These are phyloP conservation scores for Wickerhamomyces sydowiorum DNA, from an alignment of 805 yeast genomes.

Conservation along the genomic window DNA sequence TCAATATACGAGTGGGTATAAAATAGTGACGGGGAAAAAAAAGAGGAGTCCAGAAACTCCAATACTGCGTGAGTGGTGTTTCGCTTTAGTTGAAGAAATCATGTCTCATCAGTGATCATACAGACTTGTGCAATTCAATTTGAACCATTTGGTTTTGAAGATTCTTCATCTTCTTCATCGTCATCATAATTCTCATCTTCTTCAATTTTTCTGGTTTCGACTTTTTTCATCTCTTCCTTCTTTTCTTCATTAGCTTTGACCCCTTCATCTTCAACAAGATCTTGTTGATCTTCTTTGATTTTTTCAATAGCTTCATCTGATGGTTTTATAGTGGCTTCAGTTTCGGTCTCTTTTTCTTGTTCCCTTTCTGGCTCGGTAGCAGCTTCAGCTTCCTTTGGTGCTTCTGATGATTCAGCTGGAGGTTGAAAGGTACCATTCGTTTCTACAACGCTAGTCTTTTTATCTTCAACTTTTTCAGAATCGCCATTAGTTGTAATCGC, in stretches of 20 bases:
- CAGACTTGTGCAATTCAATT: too few relatives aligned
- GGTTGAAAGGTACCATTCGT: slow-evolving; percentile 3
- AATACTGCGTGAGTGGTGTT: too few relatives aligned
- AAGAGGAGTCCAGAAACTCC: too few relatives aligned
- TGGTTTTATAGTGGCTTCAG: slow-evolving; percentile 18
- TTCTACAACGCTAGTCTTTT: too few relatives aligned
- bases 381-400: slow-evolving; percentile 1
- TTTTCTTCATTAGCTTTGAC: slow-evolving; percentile 6
- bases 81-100: too few relatives aligned
- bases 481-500: too few relatives aligned
- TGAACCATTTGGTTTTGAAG: background rate
- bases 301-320: slow-evolving; percentile 20
- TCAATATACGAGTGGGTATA: too few relatives aligned
- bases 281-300: slow-evolving; percentile 28
- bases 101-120: too few relatives aligned
- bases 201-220: slow-evolving; percentile 31
- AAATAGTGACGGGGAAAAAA: too few relatives aligned
- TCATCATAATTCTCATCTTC: slow-evolving; percentile 35
- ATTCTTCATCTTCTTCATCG: slow-evolving; percentile 32
- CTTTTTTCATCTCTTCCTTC: slow-evolving; percentile 27
- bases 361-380: slow-evolving; percentile 1
- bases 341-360: slow-evolving; percentile 3
- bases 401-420: too few relatives aligned
- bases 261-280: slow-evolving; percentile 32
- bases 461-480: too few relatives aligned